phyloP scores from a whole-genome alignment of 1,139 yeast genomes.

The Taphrina wiesneri region DNA sequence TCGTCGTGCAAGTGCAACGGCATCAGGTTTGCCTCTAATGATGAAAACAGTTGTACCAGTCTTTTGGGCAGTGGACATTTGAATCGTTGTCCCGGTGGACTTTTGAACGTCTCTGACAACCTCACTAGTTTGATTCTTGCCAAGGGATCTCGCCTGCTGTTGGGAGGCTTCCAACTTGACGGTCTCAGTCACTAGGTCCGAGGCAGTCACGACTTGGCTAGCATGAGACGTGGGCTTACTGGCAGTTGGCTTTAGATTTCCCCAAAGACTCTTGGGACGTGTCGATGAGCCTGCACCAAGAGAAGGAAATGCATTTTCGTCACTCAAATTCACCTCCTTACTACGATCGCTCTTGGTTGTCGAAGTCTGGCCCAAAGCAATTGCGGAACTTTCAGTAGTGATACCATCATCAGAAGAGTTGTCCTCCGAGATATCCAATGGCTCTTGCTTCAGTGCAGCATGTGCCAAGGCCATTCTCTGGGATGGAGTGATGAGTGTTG shows the following conservation, averaged over 20 bases:
- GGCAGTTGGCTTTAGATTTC: background rate
- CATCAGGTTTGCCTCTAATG: conserved; percentile 71
- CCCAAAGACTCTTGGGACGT: conserved; percentile 24
- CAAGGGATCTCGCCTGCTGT: conserved; percentile 30
- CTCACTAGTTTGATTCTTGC: conserved; percentile 30
- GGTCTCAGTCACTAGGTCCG: conserved; percentile 24
- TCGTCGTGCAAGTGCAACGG: conserved; percentile 71
- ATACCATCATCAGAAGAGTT: background rate
- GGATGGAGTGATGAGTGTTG: conserved; percentile 14
- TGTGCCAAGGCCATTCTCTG: conserved; percentile 17
- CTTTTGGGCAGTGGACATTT: conserved; percentile 76
- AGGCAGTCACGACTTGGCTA: background rate
- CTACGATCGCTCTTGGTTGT: background rate
- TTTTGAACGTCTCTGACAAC: conserved; percentile 30
- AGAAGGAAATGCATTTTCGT: conserved; percentile 27
- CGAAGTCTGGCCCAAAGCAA: background rate
- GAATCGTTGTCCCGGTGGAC: conserved; percentile 50
- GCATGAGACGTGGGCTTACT: background rate
- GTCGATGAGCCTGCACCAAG: conserved; percentile 13
- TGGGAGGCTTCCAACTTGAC: conserved; percentile 33
- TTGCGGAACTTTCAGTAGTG: background rate
- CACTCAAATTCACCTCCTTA: conserved; percentile 12
- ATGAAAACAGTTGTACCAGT: conserved; percentile 82
- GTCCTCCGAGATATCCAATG: background rate
- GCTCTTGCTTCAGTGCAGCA: conserved; percentile 8